A percentile compares a stretch with the other conserved stretches of the same genome.
Conservation (phyloP, 2,329 filamentous ascomycete genomes). For the Seiridium cupressi region DNA sequence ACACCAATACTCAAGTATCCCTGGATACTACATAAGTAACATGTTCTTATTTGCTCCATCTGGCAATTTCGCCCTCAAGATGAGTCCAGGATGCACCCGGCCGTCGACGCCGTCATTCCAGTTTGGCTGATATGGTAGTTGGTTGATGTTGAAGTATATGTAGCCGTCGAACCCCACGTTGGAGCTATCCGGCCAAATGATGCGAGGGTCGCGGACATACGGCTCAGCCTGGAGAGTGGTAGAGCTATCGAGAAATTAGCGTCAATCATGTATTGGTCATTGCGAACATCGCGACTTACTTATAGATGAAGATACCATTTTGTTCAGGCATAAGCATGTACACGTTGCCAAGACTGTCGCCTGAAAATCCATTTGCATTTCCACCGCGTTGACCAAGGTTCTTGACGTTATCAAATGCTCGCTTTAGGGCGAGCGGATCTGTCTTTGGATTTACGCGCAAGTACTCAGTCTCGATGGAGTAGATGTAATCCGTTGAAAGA, state of each 20-base stretch:
- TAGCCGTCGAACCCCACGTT: constrained; percentile 41
- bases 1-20: no score
- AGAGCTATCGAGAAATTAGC: constrained; percentile 16
- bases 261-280: background rate
- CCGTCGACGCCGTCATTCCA: constrained; percentile 45
- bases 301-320: constrained; percentile 43
- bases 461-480: constrained; percentile 31
- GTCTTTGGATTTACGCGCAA: constrained; percentile 29
- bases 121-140: constrained; percentile 43
- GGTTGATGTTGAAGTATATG: constrained; percentile 48
- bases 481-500: constrained; percentile 32
- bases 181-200: constrained; percentile 41
- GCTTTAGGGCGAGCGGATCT: constrained; percentile 33
- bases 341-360: constrained; percentile 39
- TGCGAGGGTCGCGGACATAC: constrained; percentile 39
- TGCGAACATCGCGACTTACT: constrained; percentile 17
- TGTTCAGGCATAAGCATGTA: constrained; percentile 45
- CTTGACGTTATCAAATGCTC: constrained; percentile 41
- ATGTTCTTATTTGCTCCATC: constrained; percentile 37
- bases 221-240: constrained; percentile 31
- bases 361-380: constrained; percentile 43
- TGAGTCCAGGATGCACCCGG: constrained; percentile 39
- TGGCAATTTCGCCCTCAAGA: constrained; percentile 39
- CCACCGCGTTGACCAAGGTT: constrained; percentile 42
- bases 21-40: constrained; percentile 6